Evolutionary conservation across 345 rosid genomes (phyloP), one percentile per base, ranked within the genome.

Genomic region (Camelina sativa): DNA sequence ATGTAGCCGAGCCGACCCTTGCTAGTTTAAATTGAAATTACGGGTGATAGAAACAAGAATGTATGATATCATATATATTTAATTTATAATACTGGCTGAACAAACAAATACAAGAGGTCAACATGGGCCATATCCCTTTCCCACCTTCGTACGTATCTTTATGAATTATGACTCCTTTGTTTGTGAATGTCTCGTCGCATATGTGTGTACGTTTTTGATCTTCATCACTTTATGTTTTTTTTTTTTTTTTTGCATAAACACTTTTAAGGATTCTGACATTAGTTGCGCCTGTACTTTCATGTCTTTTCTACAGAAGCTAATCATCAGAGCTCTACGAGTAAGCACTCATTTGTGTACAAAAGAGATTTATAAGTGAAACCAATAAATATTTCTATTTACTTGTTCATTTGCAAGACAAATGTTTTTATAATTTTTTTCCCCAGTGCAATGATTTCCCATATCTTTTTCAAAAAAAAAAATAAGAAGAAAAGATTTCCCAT

Each of bases 141-240:
- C 59, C 32, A 30, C 30, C 32, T 19, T 19, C 57, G 19, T 66
- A 66, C 59, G 71, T 66, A 50, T 66, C 41, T 28, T 28, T 16
- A 28, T 30, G 11, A 47, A 16, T 28, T 16, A 28, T 30, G 11
- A 47, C 16, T 47, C 56, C 23, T 63, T 64, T 64, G 55, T 62
- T 59, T 47, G 69, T 47, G 43, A 32, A 28, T 32, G 41, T 65
- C 43, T 47, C 44, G 59, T 50, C 59, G 20, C 71, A 34, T 50
- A 35, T 32, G 46, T 52, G 34, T 67, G 47, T 37, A 32, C 25
- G 46, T 51, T 32, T 35, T 7, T 67, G 7, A 52, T 67, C 37
- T 67, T 23, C 62, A 67, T 67, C 23, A 20, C 23, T 67, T 15
- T 53, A 40, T 67, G 38, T 48, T 37, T 50, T 63, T 32, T 3